Evolutionary conservation across 1,284 basidiomycete genomes (phyloP).

Genomic region (Marasmius tenuissimus): DNA sequence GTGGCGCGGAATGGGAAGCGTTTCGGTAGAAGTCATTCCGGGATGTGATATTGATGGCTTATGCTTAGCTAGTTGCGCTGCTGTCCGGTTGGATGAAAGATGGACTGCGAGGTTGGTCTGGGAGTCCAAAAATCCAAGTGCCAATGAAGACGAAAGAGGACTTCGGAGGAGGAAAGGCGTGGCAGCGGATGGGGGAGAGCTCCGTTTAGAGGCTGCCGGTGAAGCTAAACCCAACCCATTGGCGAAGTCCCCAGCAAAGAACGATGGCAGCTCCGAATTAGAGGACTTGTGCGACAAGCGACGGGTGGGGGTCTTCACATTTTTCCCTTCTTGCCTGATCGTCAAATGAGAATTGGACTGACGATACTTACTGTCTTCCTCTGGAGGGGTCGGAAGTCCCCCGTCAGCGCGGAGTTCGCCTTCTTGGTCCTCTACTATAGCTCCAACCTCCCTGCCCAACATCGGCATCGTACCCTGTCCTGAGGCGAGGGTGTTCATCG

Average conservation of each 20-base stretch:
- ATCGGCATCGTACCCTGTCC: background rate
- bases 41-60: background rate
- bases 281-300: too few species aligned
- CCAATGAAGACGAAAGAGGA: background rate
- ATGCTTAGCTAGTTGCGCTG: background rate
- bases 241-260: background rate
- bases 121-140: background rate
- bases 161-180: background rate
- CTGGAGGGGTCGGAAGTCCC: slow-evolving; percentile 4
- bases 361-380: background rate
- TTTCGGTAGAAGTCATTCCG: background rate
- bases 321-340: background rate
- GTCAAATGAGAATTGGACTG: background rate
- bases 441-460: slow-evolving; percentile 10
- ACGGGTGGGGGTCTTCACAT: background rate
- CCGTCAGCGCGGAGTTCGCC: slow-evolving; percentile 8
- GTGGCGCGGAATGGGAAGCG: background rate
- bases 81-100: background rate
- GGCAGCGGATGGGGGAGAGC: background rate
- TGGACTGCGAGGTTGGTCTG: background rate
- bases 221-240: background rate
- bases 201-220: background rate
- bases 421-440: slow-evolving; percentile 23
- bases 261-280: background rate
- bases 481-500: background rate